Percentiles rank a stretch among this genome's conserved stretches.
These are phyloP conservation scores for Viola pubescens DNA, from an alignment of 441 rosid species.

Conservation along the genomic window DNA sequence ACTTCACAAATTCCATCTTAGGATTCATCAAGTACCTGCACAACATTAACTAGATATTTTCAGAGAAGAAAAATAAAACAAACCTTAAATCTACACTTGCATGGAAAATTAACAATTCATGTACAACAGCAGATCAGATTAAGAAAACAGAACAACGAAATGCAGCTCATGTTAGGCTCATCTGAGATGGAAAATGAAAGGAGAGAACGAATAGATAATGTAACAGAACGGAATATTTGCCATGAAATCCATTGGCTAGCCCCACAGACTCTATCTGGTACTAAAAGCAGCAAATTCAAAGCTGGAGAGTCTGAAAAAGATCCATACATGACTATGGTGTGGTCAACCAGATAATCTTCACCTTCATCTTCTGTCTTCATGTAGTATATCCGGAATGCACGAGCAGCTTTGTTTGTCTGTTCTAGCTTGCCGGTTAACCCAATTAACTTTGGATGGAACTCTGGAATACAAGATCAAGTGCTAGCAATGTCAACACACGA, in stretches of 20 bases:
- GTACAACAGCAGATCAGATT: too few species aligned
- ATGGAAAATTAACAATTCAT: too few species aligned
- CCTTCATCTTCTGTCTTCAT: constrained; percentile 96
- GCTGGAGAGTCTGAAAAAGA: neutral
- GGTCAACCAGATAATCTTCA: constrained; percentile 96
- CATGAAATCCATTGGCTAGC: too few species aligned
- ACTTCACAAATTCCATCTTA: constrained; percentile 74
- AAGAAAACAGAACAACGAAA: too few species aligned
- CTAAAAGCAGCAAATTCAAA: too few species aligned
- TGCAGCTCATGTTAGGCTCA: too few species aligned
- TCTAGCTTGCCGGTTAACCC: constrained; percentile 81
- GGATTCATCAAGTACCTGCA: constrained; percentile 94
- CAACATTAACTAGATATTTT: neutral
- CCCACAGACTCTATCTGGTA: too few species aligned
- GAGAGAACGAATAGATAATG: too few species aligned
- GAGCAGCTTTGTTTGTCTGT: constrained; percentile 73
- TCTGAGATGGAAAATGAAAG: too few species aligned
- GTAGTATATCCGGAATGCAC: constrained; percentile 85
- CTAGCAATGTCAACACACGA: neutral
- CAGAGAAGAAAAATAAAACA: neutral
- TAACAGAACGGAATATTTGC: too few species aligned
- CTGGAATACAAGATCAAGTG: constrained; percentile 29
- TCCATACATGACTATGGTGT: constrained; percentile 88
- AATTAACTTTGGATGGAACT: constrained; percentile 76
- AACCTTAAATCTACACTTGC: too few species aligned